Percentiles rank a stretch among this genome's conserved stretches.
These are phyloP conservation scores for Ceratocystis cacaofunesta DNA, from an alignment of 2,329 filamentous ascomycete species.

Conservation along the genomic window DNA sequence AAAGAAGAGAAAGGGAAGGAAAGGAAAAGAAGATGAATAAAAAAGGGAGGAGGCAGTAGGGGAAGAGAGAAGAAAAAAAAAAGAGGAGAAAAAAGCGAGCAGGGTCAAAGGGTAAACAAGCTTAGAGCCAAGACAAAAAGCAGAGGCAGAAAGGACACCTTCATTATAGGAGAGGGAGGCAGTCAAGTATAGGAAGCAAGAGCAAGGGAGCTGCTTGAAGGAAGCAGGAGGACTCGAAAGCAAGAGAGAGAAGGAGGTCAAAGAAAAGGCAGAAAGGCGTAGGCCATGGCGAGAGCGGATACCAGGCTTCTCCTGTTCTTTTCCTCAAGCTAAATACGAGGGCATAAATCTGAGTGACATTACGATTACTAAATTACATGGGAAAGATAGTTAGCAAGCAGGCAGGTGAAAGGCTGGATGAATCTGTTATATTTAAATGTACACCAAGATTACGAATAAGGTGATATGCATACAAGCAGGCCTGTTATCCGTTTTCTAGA, in stretches of 20 bases:
- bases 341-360: too few relatives aligned
- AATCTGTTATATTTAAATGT: too few relatives aligned
- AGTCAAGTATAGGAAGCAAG: not conserved
- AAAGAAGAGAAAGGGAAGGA: constrained; percentile 12
- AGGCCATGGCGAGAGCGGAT: not conserved
- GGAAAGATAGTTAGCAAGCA: too few relatives aligned
- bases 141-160: not conserved
- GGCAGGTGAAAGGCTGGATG: too few relatives aligned
- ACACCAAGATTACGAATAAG: too few relatives aligned
- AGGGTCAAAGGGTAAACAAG: constrained; percentile 15
- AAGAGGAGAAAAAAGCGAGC: not conserved
- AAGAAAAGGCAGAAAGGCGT: not conserved
- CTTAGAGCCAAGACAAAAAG: not conserved
- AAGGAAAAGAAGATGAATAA: constrained; percentile 5
- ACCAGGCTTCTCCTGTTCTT: not conserved
- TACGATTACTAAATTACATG: too few relatives aligned
- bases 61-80: not conserved
- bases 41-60: not conserved
- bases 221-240: constrained; percentile 18
- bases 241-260: not conserved
- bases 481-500: too few relatives aligned
- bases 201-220: not conserved
- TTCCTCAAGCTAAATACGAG: not conserved
- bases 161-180: constrained; percentile 6
- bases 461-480: too few relatives aligned